These are phyloP conservation scores for Candida glaebosa DNA, from an alignment of 805 yeast species.

Conservation along the genomic window DNA sequence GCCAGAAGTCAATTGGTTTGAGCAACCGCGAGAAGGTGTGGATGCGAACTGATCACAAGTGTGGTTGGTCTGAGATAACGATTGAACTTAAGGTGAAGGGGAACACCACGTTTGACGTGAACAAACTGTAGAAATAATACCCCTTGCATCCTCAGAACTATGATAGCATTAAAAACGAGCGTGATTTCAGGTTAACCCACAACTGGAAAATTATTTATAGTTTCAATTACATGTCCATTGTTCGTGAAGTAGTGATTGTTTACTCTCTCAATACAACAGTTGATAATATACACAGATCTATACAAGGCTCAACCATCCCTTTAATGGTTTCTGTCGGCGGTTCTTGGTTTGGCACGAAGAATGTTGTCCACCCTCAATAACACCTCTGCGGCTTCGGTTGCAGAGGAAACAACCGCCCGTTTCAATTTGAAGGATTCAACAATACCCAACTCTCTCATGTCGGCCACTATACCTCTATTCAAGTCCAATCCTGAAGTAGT, in stretches of 20 bases:
- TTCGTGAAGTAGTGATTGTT: background rate
- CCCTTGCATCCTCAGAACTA: background rate
- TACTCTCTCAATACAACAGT: background rate
- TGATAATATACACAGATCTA: constrained; percentile 1
- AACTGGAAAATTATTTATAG: background rate
- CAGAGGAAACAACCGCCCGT: constrained; percentile 89
- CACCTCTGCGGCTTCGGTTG: constrained; percentile 98
- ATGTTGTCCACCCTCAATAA: constrained; percentile 94
- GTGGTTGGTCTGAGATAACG: too few species aligned
- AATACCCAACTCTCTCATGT: constrained; percentile 90
- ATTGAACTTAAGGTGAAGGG: too few species aligned
- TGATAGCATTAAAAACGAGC: background rate
- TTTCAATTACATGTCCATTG: too few species aligned
- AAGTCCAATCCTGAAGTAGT: constrained; percentile 89
- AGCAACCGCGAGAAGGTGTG: too few species aligned
- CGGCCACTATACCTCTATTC: constrained; percentile 79
- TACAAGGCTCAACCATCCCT: background rate
- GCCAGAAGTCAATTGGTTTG: too few species aligned
- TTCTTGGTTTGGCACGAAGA: constrained; percentile 94
- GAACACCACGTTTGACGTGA: too few species aligned
- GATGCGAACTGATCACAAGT: too few species aligned
- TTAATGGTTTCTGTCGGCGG: constrained; percentile 76
- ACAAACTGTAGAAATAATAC: too few species aligned
- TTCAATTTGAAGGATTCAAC: constrained; percentile 92
- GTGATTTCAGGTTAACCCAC: background rate